A percentile compares a stretch with the other conserved stretches of the same genome.
Conservation (phyloP, 352 stramenopile species). For the Globisporangium middletonii region DNA sequence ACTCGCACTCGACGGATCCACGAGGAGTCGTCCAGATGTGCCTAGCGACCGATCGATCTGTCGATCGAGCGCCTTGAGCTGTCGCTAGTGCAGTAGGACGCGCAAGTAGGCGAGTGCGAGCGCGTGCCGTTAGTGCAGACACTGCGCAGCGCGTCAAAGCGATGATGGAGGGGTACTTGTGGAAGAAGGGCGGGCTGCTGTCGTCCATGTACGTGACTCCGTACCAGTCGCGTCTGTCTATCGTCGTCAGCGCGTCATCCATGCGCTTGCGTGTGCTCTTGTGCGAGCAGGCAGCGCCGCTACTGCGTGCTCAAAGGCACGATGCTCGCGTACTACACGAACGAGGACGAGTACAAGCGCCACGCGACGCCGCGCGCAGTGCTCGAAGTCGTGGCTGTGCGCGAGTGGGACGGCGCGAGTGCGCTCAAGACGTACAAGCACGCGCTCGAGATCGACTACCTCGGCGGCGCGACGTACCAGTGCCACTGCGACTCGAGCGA, state of each 20-base stretch:
- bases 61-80: too few relatives aligned
- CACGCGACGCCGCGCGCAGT: constrained; percentile 45
- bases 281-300: constrained; percentile 43
- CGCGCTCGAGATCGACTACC: constrained; percentile 25
- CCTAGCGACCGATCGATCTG: too few relatives aligned
- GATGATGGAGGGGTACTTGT: constrained; percentile 38
- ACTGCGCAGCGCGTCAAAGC: not conserved
- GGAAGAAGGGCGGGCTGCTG: constrained; percentile 38
- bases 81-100: too few relatives aligned
- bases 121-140: not conserved
- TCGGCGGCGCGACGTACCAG: constrained; percentile 40
- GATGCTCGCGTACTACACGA: constrained; percentile 63
- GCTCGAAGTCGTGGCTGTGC: constrained; percentile 47
- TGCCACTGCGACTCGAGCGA: constrained; percentile 54
- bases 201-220: constrained; percentile 30
- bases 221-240: not conserved
- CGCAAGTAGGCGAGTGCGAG: not conserved
- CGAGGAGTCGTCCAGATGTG: too few relatives aligned
- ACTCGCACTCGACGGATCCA: too few relatives aligned
- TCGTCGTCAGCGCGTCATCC: not conserved
- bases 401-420: constrained; percentile 24
- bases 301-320: constrained; percentile 76
- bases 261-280: not conserved
- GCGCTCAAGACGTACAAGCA: constrained; percentile 14
- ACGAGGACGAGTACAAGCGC: constrained; percentile 40